phyloP scores from a whole-genome alignment of 495 filamentous ascomycete genomes.

The Ascobolus immersus region DNA sequence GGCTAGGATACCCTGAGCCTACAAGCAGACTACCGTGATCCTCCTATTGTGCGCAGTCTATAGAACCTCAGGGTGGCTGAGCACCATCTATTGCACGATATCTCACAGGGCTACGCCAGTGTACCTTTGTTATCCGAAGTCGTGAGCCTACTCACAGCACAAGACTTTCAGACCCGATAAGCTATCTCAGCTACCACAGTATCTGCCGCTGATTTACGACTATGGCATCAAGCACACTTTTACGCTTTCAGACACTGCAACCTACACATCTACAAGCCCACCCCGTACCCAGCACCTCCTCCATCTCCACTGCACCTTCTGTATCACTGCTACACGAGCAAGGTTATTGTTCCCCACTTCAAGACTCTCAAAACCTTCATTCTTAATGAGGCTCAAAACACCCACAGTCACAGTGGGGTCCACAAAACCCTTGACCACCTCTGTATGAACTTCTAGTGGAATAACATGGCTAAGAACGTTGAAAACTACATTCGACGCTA shows the following conservation, averaged over 20 bases:
- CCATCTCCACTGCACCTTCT: too few relatives aligned
- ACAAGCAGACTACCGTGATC: conserved; percentile 1
- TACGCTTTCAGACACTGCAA: too few relatives aligned
- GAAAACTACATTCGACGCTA: not conserved
- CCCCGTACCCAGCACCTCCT: too few relatives aligned
- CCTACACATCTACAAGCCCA: too few relatives aligned
- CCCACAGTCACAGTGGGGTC: not conserved
- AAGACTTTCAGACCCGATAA: too few relatives aligned
- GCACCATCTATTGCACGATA: too few relatives aligned
- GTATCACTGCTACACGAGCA: not conserved
- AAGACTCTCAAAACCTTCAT: not conserved
- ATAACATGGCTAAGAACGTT: not conserved
- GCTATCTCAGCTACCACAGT: too few relatives aligned
- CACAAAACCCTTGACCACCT: not conserved
- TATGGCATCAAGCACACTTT: too few relatives aligned
- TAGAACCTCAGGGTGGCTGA: not conserved
- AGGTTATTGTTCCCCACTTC: not conserved
- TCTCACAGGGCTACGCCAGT: too few relatives aligned
- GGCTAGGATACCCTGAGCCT: not conserved
- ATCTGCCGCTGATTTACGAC: too few relatives aligned
- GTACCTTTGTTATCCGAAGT: too few relatives aligned
- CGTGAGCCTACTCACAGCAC: too few relatives aligned
- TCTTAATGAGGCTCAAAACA: not conserved
- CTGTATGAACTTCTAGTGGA: not conserved
- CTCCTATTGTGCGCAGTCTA: not conserved